Evolutionary conservation across 1,139 yeast genomes (phyloP), one percentile per base, ranked within the genome.

Genomic region (Lodderomyces jiufengensis): DNA sequence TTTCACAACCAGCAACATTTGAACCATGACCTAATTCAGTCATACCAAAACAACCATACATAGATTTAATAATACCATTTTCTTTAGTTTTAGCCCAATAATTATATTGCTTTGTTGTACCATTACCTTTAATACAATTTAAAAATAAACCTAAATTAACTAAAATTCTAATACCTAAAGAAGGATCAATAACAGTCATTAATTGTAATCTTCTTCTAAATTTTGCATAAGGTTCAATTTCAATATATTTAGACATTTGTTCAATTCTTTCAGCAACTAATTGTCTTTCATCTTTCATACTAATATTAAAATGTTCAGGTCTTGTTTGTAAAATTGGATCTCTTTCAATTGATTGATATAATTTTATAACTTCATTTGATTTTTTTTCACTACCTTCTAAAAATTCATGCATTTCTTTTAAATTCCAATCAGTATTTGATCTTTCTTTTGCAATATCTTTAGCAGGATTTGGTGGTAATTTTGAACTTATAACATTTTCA

Each of bases 21-120:
- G 95, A 85, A 29, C 97, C 97, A 55, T 88, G 97, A 9, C 88
- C 95, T 55, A 88, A 66, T 63, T 88, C 97, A 15, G 96, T 88
- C 96, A 88, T 87, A 37, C 86, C 87, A 59, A 88, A 88, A 63
- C 96, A 87, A 11, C 96, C 96, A 53, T 84, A 86, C 44, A 88
- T 75, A 39, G 77, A 80, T 50, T 73, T 78, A 40, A 84, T 62
- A 44, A 64, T 62, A 14, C 71, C 63, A 9, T 95, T 85, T 43
- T 94, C 95, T 51, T 81, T 72, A 50, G 78, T 78, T 41, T 66
- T 60, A 37, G 86, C 70, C 96, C 96, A 88, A 63, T 76, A 87
- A 25, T 76, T 61, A 61, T 51, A 76, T 65, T 72, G 83, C 24
- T 61, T 74, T 30, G 64, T 60, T 39, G 78, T 65, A 51, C 78